A percentile compares a stretch with the other conserved stretches of the same genome.
These are phyloP conservation scores for Xylariales sp. DNA, from an alignment of 2,329 filamentous ascomycete genomes.

Conservation along the genomic window DNA sequence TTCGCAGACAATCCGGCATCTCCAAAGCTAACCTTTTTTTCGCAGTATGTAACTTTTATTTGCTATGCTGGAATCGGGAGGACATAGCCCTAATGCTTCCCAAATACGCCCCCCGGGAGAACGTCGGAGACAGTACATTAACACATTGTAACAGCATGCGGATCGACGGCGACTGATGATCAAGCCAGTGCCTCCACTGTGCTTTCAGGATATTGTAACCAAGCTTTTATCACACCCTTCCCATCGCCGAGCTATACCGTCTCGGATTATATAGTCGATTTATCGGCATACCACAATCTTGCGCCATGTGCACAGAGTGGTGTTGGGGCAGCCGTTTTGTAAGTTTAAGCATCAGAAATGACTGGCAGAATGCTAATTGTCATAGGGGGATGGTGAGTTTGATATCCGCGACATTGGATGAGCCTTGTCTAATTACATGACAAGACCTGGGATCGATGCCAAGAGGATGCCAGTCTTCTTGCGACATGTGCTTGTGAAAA, in stretches of 20 bases:
- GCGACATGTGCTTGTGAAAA: constrained; percentile 66
- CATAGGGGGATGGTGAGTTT: constrained; percentile 50
- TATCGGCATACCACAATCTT: constrained; percentile 57
- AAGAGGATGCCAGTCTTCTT: constrained; percentile 54
- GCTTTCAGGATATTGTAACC: constrained; percentile 62
- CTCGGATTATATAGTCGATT: constrained; percentile 62
- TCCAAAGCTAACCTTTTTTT: constrained; percentile 4
- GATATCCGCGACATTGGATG: neutral
- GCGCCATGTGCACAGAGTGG: constrained; percentile 57
- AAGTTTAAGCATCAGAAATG: constrained; percentile 39
- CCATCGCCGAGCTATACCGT: constrained; percentile 58
- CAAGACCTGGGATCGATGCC: constrained; percentile 53
- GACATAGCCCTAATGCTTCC: neutral
- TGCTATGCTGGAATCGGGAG: neutral
- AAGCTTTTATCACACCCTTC: constrained; percentile 54
- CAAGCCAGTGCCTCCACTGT: constrained; percentile 60
- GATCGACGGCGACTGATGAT: constrained; percentile 60
- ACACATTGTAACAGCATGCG: constrained; percentile 52
- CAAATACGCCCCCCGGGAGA: neutral
- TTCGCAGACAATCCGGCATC: neutral
- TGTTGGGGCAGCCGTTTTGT: constrained; percentile 55
- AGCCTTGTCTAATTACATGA: constrained; percentile 25
- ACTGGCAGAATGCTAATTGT: constrained; percentile 11
- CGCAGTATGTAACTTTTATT: constrained; percentile 24
- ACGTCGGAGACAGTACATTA: neutral